A percentile compares a stretch with the other conserved stretches of the same genome.
These are phyloP conservation scores for Penicillium palitans DNA, from an alignment of 2,329 filamentous ascomycete species.

Conservation along the genomic window DNA sequence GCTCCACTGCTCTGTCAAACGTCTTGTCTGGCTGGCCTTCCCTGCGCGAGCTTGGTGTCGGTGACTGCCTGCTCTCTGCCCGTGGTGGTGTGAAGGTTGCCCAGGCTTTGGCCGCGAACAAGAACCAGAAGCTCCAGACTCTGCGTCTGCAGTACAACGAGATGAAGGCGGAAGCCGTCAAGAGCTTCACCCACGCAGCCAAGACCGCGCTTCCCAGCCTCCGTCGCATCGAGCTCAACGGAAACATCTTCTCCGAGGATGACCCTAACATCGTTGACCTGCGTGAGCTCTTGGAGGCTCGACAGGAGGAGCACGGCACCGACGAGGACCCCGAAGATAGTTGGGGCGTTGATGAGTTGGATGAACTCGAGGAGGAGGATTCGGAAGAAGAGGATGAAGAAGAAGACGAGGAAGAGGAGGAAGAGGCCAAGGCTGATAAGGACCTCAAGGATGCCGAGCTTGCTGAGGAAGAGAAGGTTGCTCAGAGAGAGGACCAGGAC, in stretches of 20 bases:
- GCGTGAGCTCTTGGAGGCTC: conserved; percentile 69
- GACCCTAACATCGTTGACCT: conserved; percentile 70
- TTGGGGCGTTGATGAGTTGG: conserved; percentile 83
- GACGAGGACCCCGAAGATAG: conserved; percentile 71
- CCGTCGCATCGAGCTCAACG: conserved; percentile 88
- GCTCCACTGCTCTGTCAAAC: conserved; percentile 73
- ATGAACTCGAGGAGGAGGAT: conserved; percentile 76
- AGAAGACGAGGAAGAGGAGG: conserved; percentile 67
- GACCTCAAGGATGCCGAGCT: conserved; percentile 66
- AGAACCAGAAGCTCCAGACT: conserved; percentile 76
- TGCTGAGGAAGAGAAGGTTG: conserved; percentile 61
- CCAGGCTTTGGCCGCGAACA: conserved; percentile 69
- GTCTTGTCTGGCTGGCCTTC: conserved; percentile 73
- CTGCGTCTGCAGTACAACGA: conserved; percentile 93
- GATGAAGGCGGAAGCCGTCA: conserved; percentile 74
- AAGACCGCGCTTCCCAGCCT: conserved; percentile 70
- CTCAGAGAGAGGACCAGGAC: conserved; percentile 73
- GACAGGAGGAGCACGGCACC: conserved; percentile 68
- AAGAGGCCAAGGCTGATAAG: conserved; percentile 58
- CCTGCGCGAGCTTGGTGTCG: conserved; percentile 80
- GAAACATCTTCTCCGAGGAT: conserved; percentile 90
- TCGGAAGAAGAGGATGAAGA: conserved; percentile 69
- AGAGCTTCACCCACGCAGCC: conserved; percentile 68
- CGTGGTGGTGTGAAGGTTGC: conserved; percentile 75
- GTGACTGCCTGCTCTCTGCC: conserved; percentile 79